These are phyloP conservation scores for Debaryomyces maramus DNA, from an alignment of 805 yeast genomes.

Conservation along the genomic window DNA sequence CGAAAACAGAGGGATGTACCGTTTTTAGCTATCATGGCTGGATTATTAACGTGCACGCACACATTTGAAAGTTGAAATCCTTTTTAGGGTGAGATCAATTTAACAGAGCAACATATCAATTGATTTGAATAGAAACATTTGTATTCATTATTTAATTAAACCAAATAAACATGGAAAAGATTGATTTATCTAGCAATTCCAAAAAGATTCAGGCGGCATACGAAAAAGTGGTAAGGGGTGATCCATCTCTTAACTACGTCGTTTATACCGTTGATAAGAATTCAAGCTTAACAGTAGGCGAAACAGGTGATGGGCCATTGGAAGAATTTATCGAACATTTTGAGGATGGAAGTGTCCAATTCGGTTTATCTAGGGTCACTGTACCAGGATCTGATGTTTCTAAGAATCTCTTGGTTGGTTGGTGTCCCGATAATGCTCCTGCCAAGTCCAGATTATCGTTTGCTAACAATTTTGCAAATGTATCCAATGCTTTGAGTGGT, in stretches of 20 bases:
- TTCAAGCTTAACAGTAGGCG: conserved; percentile 47
- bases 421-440: conserved; percentile 98
- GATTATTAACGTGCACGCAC: no score
- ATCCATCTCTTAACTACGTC: conserved; percentile 68
- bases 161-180: conserved; percentile 50
- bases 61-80: no score
- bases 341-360: conserved; percentile 85
- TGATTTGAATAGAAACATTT: neutral
- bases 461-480: conserved; percentile 75
- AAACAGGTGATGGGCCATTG: conserved; percentile 63
- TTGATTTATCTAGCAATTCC: conserved; percentile 67
- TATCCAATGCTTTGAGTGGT: conserved; percentile 67
- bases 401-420: conserved; percentile 83
- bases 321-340: conserved; percentile 78
- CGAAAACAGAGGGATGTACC: no score
- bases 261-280: conserved; percentile 73
- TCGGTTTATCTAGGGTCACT: conserved; percentile 82
- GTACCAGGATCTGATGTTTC: conserved; percentile 91
- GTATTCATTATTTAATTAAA: no score
- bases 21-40: no score
- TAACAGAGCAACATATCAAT: no score
- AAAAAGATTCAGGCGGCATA: conserved; percentile 73
- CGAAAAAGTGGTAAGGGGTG: conserved; percentile 77
- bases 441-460: conserved; percentile 70
- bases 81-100: no score